phyloP scores from a whole-genome alignment of 1,284 basidiomycete species.

The Naganishia albida region DNA sequence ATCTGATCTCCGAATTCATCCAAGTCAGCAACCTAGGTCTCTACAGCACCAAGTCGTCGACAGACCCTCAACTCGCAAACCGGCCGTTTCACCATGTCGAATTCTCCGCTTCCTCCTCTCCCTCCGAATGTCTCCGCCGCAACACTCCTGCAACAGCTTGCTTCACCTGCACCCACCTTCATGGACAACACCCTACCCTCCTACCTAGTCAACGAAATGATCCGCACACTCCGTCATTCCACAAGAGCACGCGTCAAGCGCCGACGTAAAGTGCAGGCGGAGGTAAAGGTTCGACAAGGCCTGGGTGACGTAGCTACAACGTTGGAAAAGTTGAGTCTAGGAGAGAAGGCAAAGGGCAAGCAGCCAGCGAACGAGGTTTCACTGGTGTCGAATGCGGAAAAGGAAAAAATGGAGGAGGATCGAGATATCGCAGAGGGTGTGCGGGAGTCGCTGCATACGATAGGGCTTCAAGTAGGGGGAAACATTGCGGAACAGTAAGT shows the following conservation, averaged over 20 bases:
- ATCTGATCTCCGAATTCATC: too few species aligned
- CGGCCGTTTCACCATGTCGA: neutral
- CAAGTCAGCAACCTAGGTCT: too few species aligned
- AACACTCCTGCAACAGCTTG: constrained; percentile 14
- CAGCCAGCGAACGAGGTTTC: constrained; percentile 56
- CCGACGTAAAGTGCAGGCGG: constrained; percentile 48
- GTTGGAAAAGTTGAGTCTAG: constrained; percentile 13
- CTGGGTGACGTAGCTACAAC: constrained; percentile 49
- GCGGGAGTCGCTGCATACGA: constrained; percentile 69
- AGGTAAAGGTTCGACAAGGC: constrained; percentile 37
- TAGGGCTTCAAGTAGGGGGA: constrained; percentile 83
- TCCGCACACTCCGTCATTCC: constrained; percentile 69
- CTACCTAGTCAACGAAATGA: constrained; percentile 79
- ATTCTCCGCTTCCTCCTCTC: constrained; percentile 9
- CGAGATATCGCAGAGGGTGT: constrained; percentile 52
- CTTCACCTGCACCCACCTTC: constrained; percentile 48
- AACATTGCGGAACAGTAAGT: constrained; percentile 79
- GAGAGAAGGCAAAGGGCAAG: constrained; percentile 38
- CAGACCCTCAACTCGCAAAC: too few species aligned
- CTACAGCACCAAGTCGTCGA: too few species aligned
- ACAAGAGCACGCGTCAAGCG: constrained; percentile 68
- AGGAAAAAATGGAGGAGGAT: constrained; percentile 36
- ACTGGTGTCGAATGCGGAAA: constrained; percentile 42
- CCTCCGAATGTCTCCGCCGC: constrained; percentile 19
- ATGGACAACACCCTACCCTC: constrained; percentile 77